Percentiles rank a stretch among this genome's conserved stretches.
Conservation (phyloP, 2,329 filamentous ascomycete species). For the Lizonia empirigonia region DNA sequence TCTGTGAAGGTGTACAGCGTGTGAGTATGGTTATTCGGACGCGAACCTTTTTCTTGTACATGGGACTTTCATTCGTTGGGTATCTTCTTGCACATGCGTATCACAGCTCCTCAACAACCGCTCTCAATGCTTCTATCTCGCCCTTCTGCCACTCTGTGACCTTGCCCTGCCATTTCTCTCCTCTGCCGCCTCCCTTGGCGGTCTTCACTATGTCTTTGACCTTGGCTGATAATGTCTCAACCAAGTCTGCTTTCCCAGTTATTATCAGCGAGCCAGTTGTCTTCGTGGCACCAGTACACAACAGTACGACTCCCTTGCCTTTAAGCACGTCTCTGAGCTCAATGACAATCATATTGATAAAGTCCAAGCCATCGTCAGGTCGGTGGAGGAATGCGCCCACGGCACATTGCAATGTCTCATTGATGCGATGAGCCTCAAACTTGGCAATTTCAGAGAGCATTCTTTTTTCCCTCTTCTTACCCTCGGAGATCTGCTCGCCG, state of each 20-base stretch:
- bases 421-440: conserved; percentile 36
- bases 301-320: conserved; percentile 31
- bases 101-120: conserved; percentile 22
- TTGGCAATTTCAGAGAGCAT: conserved; percentile 36
- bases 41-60: background rate
- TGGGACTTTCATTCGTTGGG: background rate
- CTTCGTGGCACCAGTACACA: conserved; percentile 39
- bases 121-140: conserved; percentile 36
- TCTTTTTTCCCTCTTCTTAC: conserved; percentile 36
- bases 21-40: conserved; percentile 6
- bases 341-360: conserved; percentile 34
- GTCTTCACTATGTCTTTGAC: conserved; percentile 34
- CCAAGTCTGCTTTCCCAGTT: conserved; percentile 33
- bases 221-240: conserved; percentile 31
- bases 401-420: conserved; percentile 18
- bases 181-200: conserved; percentile 41
- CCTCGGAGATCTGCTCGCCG: conserved; percentile 30
- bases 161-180: conserved; percentile 45
- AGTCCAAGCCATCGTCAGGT: conserved; percentile 37
- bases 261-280: conserved; percentile 35
- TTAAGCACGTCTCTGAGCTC: conserved; percentile 36
- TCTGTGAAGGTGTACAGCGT: conserved; percentile 48
- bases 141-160: conserved; percentile 42
- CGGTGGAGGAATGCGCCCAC: conserved; percentile 33
- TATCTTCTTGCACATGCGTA: background rate